phyloP scores from a whole-genome alignment of 1,284 basidiomycete species.

The Cutaneotrichosporon dermatis region DNA sequence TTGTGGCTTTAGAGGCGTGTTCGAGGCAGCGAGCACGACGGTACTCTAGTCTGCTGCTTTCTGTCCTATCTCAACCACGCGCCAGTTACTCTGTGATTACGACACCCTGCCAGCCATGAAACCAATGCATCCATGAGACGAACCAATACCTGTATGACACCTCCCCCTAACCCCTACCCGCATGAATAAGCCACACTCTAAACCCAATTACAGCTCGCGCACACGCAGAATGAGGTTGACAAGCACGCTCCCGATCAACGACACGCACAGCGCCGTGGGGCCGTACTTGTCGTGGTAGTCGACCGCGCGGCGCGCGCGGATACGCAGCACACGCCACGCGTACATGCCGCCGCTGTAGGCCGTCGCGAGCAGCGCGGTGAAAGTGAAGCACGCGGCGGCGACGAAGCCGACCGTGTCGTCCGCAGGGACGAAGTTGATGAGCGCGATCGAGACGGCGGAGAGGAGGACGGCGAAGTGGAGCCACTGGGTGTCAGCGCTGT shows the following conservation, averaged over 20 bases:
- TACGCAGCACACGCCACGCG: slow-evolving; percentile 71
- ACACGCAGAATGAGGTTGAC: slow-evolving; percentile 62
- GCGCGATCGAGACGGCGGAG: slow-evolving; percentile 78
- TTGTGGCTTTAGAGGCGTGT: too few species aligned
- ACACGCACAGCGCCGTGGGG: slow-evolving; percentile 68
- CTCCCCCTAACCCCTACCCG: too few species aligned
- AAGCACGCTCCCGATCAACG: slow-evolving; percentile 65
- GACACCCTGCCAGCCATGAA: too few species aligned
- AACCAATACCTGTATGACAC: too few species aligned
- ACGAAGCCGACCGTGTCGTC: slow-evolving; percentile 74
- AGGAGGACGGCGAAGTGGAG: slow-evolving; percentile 85
- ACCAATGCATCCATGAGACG: too few species aligned
- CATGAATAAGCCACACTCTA: too few species aligned
- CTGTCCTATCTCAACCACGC: too few species aligned
- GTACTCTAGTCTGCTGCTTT: too few species aligned
- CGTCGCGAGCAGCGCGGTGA: slow-evolving; percentile 79
- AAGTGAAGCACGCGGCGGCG: slow-evolving; percentile 79
- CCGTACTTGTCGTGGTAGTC: slow-evolving; percentile 81
- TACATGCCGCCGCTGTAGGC: slow-evolving; percentile 85
- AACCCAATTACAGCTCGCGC: slow-evolving; percentile 30
- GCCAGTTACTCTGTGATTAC: too few species aligned
- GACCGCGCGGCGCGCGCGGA: slow-evolving; percentile 69
- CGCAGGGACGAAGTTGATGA: slow-evolving; percentile 80
- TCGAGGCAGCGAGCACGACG: too few species aligned
- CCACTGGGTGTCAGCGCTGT: slow-evolving; percentile 56